Percentiles rank a stretch among this genome's conserved stretches.
Conservation (phyloP, 768 basidiomycete genomes). For the Candolleomyces aberdarensis region DNA sequence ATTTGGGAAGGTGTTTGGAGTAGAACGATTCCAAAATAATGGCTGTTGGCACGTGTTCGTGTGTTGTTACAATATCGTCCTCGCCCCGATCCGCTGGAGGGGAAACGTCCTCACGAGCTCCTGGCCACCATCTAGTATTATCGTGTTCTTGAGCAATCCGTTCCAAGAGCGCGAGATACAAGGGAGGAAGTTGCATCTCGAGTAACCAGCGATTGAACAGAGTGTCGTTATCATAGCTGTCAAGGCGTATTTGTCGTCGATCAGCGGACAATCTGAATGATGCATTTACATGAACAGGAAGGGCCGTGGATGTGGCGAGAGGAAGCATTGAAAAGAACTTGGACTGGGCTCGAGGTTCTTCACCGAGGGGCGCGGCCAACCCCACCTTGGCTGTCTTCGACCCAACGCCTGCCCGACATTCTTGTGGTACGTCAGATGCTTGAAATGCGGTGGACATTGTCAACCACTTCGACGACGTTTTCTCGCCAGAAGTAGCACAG, state of each 20-base stretch:
- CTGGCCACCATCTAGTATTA: constrained; percentile 37
- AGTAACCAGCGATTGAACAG: constrained; percentile 44
- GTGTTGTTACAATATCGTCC: background rate
- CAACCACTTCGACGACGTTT: background rate
- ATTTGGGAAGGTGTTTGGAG: background rate
- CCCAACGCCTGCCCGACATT: background rate
- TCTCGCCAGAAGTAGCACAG: background rate
- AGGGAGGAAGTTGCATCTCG: constrained; percentile 26
- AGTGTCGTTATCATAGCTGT: constrained; percentile 33
- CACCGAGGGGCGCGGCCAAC: constrained; percentile 26
- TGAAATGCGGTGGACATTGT: constrained; percentile 10
- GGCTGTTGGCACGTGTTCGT: background rate
- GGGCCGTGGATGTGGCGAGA: constrained; percentile 33
- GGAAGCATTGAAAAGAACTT: constrained; percentile 47
- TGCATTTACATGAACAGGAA: constrained; percentile 46
- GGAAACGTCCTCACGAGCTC: background rate
- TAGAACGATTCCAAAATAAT: background rate
- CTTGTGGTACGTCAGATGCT: constrained; percentile 5
- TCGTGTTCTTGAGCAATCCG: constrained; percentile 14
- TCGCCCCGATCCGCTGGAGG: constrained; percentile 10
- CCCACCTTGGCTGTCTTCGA: constrained; percentile 16
- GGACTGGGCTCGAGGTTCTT: constrained; percentile 22
- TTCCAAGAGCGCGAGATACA: constrained; percentile 39
- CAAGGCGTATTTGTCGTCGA: constrained; percentile 41
- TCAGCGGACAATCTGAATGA: constrained; percentile 47